phyloP scores from a whole-genome alignment of 352 stramenopile genomes.

The Globisporangium takayamanum region DNA sequence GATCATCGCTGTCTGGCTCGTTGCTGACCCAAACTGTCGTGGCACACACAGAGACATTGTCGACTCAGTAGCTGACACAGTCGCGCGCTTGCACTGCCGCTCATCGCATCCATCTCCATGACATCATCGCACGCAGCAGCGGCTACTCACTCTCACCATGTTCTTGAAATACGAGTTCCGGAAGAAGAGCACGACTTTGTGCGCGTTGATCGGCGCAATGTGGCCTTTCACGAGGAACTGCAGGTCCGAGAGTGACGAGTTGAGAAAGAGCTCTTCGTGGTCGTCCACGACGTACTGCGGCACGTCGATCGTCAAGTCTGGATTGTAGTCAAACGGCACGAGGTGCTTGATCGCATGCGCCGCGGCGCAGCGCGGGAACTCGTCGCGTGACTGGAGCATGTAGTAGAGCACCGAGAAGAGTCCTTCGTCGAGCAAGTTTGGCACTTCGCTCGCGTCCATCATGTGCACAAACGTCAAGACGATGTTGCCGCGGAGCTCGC shows the following conservation, averaged over 20 bases:
- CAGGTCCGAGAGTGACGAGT: constrained; percentile 76
- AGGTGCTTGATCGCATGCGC: constrained; percentile 85
- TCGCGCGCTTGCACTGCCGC: background rate
- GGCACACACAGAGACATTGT: constrained; percentile 9
- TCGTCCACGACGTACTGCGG: constrained; percentile 80
- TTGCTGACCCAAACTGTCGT: constrained; percentile 67
- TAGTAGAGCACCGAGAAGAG: constrained; percentile 73
- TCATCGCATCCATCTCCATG: background rate
- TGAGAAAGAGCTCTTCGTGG: constrained; percentile 83
- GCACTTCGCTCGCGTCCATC: constrained; percentile 75
- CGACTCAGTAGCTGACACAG: background rate
- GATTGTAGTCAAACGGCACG: constrained; percentile 60
- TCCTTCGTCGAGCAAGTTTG: constrained; percentile 65
- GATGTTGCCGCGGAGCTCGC: constrained; percentile 78
- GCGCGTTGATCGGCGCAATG: constrained; percentile 81
- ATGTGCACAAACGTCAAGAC: constrained; percentile 87
- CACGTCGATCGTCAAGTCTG: constrained; percentile 71
- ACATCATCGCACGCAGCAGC: background rate
- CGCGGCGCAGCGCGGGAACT: constrained; percentile 74
- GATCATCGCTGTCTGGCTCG: constrained; percentile 79
- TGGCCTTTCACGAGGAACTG: constrained; percentile 85
- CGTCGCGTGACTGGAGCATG: constrained; percentile 68
- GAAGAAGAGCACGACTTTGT: constrained; percentile 88
- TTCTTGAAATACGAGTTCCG: constrained; percentile 90
- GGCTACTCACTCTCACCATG: constrained; percentile 80